Conservation (phyloP, 2,329 filamentous ascomycete species). For the Aureobasidium sp. region DNA sequence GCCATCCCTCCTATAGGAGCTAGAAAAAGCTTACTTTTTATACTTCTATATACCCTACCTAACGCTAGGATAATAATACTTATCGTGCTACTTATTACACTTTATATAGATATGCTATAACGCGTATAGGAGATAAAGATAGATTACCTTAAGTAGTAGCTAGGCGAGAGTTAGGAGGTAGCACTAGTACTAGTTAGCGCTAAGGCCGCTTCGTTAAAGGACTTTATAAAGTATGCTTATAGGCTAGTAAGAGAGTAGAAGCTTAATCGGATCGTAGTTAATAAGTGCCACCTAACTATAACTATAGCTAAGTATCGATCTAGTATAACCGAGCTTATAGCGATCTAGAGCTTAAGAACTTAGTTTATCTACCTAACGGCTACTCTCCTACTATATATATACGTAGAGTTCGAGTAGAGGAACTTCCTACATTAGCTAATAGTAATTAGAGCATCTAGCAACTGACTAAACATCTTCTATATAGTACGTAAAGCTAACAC, state of each 20-base stretch:
- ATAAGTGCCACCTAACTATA: not conserved
- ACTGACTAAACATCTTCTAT: not conserved
- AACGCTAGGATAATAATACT: not conserved
- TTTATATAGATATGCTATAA: not conserved
- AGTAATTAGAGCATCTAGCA: not conserved
- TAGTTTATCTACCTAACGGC: not conserved
- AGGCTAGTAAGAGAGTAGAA: not conserved
- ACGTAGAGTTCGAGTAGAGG: not conserved
- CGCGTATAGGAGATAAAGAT: not conserved
- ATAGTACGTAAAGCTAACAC: not conserved
- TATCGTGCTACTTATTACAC: not conserved
- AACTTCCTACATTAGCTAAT: not conserved
- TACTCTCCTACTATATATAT: not conserved
- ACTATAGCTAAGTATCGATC: not conserved
- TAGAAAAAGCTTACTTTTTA: not conserved
- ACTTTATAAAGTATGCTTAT: not conserved
- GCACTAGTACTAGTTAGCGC: slow-evolving; percentile 3
- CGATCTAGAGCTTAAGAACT: not conserved
- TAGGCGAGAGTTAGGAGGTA: not conserved
- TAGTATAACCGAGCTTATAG: not conserved
- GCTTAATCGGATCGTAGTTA: not conserved
- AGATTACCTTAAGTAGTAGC: not conserved
- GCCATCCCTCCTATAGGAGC: not conserved
- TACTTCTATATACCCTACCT: not conserved
- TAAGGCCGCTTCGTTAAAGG: not conserved